phyloP scores from a whole-genome alignment of 2,329 filamentous ascomycete species.

The Rosellinia necatrix region DNA sequence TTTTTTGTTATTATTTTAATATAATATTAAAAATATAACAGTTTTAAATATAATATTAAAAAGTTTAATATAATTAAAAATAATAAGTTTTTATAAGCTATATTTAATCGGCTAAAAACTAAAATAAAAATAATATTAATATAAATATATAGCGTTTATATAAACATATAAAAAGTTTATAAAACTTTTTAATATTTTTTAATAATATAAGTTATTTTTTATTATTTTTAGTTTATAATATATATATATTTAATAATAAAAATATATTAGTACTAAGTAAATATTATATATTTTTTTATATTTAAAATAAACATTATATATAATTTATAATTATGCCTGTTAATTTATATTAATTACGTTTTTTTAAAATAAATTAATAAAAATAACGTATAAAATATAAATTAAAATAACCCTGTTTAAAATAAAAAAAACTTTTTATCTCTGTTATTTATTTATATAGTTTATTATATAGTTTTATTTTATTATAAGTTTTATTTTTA shows the following conservation, averaged over 20 bases:
- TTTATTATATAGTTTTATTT: neutral
- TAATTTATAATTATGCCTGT: neutral
- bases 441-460: neutral
- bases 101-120: no score
- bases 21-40: no score
- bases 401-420: neutral
- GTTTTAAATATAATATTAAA: no score
- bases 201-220: neutral
- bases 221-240: neutral
- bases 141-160: no score
- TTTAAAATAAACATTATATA: no score
- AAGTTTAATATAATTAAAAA: no score
- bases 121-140: no score
- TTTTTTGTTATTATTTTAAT: no score
- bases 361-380: neutral
- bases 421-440: neutral
- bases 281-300: neutral
- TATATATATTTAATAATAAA: neutral
- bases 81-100: no score
- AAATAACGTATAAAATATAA: no score
- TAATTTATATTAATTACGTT: neutral
- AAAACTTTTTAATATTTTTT: no score
- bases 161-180: no score
- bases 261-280: neutral
- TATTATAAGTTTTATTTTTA: neutral